Evolutionary conservation across 768 basidiomycete genomes (phyloP).

Genomic region (Mycena albidolilacea): DNA sequence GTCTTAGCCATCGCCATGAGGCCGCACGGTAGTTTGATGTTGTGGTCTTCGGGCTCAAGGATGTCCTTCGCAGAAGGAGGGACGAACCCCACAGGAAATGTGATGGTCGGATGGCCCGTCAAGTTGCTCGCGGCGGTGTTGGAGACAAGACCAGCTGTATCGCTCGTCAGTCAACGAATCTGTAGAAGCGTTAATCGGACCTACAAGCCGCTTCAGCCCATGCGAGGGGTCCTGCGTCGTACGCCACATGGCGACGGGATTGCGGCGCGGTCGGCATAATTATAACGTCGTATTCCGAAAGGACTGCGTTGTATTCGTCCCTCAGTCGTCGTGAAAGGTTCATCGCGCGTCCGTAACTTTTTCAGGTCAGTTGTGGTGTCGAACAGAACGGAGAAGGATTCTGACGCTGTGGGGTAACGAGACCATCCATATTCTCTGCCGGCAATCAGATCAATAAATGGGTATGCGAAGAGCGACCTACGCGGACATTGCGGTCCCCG

Average conservation of each 20-base stretch:
- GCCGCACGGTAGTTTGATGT: slow-evolving; percentile 53
- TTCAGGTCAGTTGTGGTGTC: neutral
- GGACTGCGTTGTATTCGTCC: slow-evolving; percentile 36
- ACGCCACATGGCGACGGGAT: slow-evolving; percentile 29
- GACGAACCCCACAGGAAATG: slow-evolving; percentile 53
- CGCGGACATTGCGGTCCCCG: slow-evolving; percentile 36
- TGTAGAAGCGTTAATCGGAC: neutral
- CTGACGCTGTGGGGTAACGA: slow-evolving; percentile 36
- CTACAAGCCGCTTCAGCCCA: slow-evolving; percentile 20
- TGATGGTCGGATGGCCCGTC: slow-evolving; percentile 54
- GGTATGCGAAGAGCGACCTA: slow-evolving; percentile 1
- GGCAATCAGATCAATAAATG: neutral
- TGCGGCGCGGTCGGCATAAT: slow-evolving; percentile 42
- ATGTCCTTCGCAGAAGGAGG: slow-evolving; percentile 41
- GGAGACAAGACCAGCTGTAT: slow-evolving; percentile 26
- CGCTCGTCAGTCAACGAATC: neutral
- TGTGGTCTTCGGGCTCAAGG: slow-evolving; percentile 41
- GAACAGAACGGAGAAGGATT: neutral
- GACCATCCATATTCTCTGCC: slow-evolving; percentile 28
- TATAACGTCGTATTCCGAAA: slow-evolving; percentile 29
- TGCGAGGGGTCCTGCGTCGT: slow-evolving; percentile 33
- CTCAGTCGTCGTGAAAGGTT: slow-evolving; percentile 35
- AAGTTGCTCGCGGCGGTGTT: slow-evolving; percentile 37
- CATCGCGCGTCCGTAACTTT: slow-evolving; percentile 35
- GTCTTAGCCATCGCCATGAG: slow-evolving; percentile 55